Evolutionary conservation across 2,329 filamentous ascomycete species (phyloP).

Genomic region (Trichoderma lentiforme): DNA sequence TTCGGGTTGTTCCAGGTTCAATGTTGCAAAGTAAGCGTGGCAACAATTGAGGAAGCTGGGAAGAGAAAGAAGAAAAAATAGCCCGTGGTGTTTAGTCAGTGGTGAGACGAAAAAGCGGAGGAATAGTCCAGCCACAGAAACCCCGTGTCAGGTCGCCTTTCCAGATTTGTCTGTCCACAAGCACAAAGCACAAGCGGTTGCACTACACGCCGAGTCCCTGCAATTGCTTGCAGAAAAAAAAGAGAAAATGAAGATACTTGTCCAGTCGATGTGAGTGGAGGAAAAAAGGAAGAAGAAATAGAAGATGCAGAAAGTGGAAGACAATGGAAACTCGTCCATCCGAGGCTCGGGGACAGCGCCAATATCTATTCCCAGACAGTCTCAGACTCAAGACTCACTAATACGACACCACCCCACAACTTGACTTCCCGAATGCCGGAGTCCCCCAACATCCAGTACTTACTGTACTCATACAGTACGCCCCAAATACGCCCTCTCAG

Average conservation of each 20-base stretch:
- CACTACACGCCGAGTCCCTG: background rate
- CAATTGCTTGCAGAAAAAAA: background rate
- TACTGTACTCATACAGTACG: too few relatives aligned
- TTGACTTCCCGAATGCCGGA: slow-evolving; percentile 12
- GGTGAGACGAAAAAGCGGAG: slow-evolving; percentile 1
- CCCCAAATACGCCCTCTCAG: background rate
- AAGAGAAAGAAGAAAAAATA: background rate
- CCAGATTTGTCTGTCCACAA: background rate
- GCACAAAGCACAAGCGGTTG: background rate
- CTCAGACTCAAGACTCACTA: background rate
- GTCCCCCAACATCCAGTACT: background rate
- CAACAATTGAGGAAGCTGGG: background rate
- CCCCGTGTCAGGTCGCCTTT: background rate
- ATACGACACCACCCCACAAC: background rate
- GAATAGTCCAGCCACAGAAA: background rate
- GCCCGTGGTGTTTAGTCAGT: background rate
- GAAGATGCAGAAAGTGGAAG: slow-evolving; percentile 25
- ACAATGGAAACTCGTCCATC: background rate
- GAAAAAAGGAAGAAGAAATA: slow-evolving; percentile 3
- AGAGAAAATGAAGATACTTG: too few relatives aligned
- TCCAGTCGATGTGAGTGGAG: background rate
- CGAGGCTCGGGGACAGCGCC: background rate
- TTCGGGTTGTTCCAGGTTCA: background rate
- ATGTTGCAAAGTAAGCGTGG: background rate
- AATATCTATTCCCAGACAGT: background rate